These are phyloP conservation scores for Kalmusia sp. DNA, from an alignment of 2,329 filamentous ascomycete species.

Conservation along the genomic window DNA sequence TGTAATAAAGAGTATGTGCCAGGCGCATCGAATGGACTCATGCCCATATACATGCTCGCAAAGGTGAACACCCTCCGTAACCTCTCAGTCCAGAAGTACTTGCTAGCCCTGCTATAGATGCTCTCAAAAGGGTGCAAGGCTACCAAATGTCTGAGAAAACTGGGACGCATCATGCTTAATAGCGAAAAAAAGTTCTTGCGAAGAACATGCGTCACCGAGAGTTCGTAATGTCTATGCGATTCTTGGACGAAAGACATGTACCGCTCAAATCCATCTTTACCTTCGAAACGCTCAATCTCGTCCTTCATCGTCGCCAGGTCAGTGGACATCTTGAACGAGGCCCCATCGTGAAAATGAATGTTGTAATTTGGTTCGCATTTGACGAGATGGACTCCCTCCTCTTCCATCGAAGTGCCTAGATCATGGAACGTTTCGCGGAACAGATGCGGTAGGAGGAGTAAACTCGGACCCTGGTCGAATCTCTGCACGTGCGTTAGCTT, in stretches of 20 bases:
- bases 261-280: conserved; percentile 72
- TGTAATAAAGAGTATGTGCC: conserved; percentile 77
- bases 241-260: conserved; percentile 73
- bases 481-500: conserved; percentile 49
- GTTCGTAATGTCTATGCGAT: conserved; percentile 73
- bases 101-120: conserved; percentile 69
- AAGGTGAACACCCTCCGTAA: conserved; percentile 77
- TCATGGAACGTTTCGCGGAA: conserved; percentile 75
- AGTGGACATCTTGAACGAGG: conserved; percentile 68
- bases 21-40: conserved; percentile 78
- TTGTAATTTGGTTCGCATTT: conserved; percentile 81
- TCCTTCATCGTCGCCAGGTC: conserved; percentile 74
- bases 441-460: conserved; percentile 73
- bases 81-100: conserved; percentile 74
- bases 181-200: conserved; percentile 71
- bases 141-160: conserved; percentile 66
- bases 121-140: conserved; percentile 73
- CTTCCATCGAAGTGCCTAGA: conserved; percentile 69
- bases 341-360: conserved; percentile 74
- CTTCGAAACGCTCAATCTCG: conserved; percentile 76
- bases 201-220: conserved; percentile 70
- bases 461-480: conserved; percentile 79
- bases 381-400: conserved; percentile 70
- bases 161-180: conserved; percentile 63
- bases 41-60: conserved; percentile 84